Conservation (phyloP, 2,329 filamentous ascomycete genomes). For the Lachnellula arida region DNA sequence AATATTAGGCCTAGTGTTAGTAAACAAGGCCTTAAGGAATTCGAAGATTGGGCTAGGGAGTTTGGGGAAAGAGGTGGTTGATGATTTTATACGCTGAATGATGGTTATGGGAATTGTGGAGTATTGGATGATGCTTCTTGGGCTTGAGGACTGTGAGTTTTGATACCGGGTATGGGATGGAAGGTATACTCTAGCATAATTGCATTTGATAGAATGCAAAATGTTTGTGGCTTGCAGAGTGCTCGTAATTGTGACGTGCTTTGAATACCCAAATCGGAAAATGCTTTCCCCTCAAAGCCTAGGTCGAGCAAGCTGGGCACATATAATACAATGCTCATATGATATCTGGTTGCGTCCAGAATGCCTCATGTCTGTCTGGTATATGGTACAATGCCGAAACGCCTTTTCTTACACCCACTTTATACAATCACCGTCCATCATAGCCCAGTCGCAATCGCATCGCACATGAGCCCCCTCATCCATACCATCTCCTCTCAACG, state of each 20-base stretch:
- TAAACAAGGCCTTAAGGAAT: constrained; percentile 76
- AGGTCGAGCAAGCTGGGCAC: not conserved
- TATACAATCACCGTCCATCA: not conserved
- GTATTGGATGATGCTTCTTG: not conserved
- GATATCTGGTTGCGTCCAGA: not conserved
- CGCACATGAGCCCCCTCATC: not conserved
- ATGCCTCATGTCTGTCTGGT: too few species aligned
- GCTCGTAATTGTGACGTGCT: not conserved
- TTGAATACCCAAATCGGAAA: not conserved
- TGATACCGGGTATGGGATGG: not conserved
- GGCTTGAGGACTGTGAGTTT: not conserved
- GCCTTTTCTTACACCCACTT: not conserved
- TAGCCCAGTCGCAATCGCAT: not conserved
- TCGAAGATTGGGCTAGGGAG: constrained; percentile 89
- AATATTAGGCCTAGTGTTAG: constrained; percentile 90
- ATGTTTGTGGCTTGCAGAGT: not conserved
- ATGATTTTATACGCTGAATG: not conserved
- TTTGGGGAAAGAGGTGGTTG: constrained; percentile 89
- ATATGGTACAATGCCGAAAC: not conserved
- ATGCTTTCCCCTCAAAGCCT: too few species aligned
- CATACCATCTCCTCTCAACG: not conserved
- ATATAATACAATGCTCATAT: not conserved
- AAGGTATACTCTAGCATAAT: not conserved
- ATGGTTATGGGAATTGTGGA: not conserved
- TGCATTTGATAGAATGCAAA: not conserved